Evolutionary conservation across 2,329 filamentous ascomycete genomes (phyloP).

Genomic region (Aspergillus quadrilineatus): DNA sequence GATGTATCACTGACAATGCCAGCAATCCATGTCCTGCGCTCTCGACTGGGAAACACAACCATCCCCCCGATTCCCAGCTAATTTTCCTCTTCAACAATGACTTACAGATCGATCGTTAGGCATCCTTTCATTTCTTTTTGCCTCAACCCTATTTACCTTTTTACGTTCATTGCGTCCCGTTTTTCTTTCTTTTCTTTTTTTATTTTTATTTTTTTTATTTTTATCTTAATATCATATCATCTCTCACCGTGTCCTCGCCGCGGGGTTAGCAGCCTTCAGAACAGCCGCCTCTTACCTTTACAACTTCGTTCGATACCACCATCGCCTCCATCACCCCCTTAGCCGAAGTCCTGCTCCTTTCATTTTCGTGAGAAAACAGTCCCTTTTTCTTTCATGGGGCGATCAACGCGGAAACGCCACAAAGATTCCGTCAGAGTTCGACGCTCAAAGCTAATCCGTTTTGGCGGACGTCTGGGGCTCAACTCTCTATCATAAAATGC

Average conservation of each 20-base stretch:
- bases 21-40: conserved; percentile 1
- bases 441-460: conserved; percentile 14
- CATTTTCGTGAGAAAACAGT: neutral
- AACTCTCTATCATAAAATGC: conserved; percentile 36
- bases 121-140: conserved; percentile 7
- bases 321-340: neutral
- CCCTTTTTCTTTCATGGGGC: conserved; percentile 14
- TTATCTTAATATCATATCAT: conserved; percentile 5
- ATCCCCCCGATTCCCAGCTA: conserved; percentile 5
- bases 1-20: conserved; percentile 26
- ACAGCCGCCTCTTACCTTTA: neutral
- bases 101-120: conserved; percentile 24
- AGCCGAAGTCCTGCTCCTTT: conserved; percentile 1
- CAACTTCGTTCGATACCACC: neutral
- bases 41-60: conserved; percentile 24
- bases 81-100: conserved; percentile 14
- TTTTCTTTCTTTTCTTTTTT: neutral
- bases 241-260: neutral
- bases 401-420: conserved; percentile 23
- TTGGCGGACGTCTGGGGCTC: neutral
- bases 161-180: conserved; percentile 2
- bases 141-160: conserved; percentile 1
- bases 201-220: conserved; percentile 5
- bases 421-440: conserved; percentile 26
- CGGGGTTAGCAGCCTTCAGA: conserved; percentile 11